phyloP scores from a whole-genome alignment of 2,329 filamentous ascomycete genomes.

The Chrysosporium queenslandicum region DNA sequence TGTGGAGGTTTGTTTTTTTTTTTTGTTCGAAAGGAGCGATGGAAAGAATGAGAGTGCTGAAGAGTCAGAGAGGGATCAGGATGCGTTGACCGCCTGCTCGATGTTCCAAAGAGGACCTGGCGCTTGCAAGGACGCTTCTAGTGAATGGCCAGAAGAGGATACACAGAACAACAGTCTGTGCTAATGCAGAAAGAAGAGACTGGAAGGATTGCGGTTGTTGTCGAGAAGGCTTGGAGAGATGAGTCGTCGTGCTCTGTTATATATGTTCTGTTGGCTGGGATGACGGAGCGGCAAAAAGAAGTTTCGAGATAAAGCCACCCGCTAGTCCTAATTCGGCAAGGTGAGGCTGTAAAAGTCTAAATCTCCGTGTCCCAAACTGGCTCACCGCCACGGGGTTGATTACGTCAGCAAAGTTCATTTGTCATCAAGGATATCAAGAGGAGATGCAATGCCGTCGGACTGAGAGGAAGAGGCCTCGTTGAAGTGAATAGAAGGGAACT shows the following conservation, averaged over 20 bases:
- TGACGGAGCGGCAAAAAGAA: slow-evolving; percentile 12
- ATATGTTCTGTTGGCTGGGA: slow-evolving; percentile 2
- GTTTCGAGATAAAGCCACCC: slow-evolving; percentile 5
- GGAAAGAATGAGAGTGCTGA: neutral
- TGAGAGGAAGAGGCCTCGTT: too few species aligned
- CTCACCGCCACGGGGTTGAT: neutral
- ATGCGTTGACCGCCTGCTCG: neutral
- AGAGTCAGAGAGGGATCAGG: neutral
- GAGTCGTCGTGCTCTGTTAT: slow-evolving; percentile 7
- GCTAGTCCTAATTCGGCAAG: slow-evolving; percentile 3
- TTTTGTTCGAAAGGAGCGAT: too few species aligned
- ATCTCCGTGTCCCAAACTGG: neutral
- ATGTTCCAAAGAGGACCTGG: neutral
- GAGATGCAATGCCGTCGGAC: too few species aligned
- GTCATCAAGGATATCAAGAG: neutral
- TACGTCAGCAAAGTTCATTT: neutral
- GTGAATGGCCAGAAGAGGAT: neutral
- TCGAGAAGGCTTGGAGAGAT: neutral
- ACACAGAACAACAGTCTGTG: neutral
- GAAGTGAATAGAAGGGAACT: too few species aligned
- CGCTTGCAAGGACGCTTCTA: neutral
- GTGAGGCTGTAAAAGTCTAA: slow-evolving; percentile 11
- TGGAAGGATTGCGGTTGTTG: neutral
- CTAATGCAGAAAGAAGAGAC: neutral
- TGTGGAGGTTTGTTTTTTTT: neutral